Base-by-base conservation (phyloP, 441 rosid species). In the Croton setiger region DNA sequence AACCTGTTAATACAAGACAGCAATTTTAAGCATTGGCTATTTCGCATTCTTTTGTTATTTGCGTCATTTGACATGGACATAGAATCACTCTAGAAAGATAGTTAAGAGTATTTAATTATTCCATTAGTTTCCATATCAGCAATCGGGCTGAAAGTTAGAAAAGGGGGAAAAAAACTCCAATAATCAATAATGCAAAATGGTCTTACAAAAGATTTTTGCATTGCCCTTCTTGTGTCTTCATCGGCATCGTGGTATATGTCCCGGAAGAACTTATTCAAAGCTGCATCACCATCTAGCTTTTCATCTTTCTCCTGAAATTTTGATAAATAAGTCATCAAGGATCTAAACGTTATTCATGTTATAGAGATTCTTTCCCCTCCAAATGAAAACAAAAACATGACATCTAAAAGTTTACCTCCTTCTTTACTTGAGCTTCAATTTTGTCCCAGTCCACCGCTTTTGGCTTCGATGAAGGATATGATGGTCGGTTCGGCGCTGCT, bases 171-270 rank as follows among this genome's bases (percentile, higher is more conserved):
- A 27, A 27, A 27, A 27, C 31, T 27, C 31, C 31, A 27, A 27
- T 27, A 27, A 27, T 5, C 55, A 47, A 35, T 21, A 5, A 17
- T 12, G 37, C 1, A 3, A 47, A 44, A 20, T 60, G 62, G 62
- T 74, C 99, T 85, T 86, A 94, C 98, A 73, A 94, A 94, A 64
- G 99, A 92, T 82, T 94, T 94, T 54, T 84, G 76, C 99, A 94
- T 94, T 4, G 99, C 99, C 74, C 91, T 86, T 75, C 92, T 87
- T 9, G 83, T 87, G 73, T 94, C 99, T 60, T 94, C 99, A 64
- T 92, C 93, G 0, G 94, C 96, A 78, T 78, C 87, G 12, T 82
- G 70, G 70, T 92, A 94, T 68, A 94, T 94, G 5, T 81, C 96
- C 48, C 86, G 86, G 89, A 94, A 94, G 77, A 94, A 86, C 68